Percentiles rank a stretch among this genome's conserved stretches.
phyloP scores from a whole-genome alignment of 441 rosid genomes.

The Raphanus hybrid region DNA sequence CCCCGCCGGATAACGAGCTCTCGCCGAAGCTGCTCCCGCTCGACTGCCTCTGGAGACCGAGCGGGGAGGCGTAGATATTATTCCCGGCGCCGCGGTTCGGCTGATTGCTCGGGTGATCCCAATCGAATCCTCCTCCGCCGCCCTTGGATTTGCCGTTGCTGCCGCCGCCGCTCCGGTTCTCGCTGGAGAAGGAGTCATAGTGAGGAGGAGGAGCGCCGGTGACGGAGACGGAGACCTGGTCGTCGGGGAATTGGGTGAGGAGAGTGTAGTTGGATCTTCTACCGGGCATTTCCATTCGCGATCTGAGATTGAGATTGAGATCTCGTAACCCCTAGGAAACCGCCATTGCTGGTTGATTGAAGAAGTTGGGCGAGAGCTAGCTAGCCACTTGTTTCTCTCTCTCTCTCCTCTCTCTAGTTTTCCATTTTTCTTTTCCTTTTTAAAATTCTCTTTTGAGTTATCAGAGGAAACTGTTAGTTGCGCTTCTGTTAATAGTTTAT shows the following conservation, averaged over 20 bases:
- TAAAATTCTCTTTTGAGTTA: not conserved
- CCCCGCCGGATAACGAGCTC: conserved; percentile 95
- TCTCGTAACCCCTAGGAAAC: conserved; percentile 48
- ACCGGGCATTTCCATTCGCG: conserved; percentile 74
- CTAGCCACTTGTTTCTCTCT: conserved; percentile 40
- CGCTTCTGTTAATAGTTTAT: conserved; percentile 41
- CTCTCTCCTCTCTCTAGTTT: conserved; percentile 37
- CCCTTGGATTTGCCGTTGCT: conserved; percentile 49
- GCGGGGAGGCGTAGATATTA: conserved; percentile 54
- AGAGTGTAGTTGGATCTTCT: conserved; percentile 90
- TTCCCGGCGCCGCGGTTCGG: conserved; percentile 59
- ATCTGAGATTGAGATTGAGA: conserved; percentile 21
- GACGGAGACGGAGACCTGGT: conserved; percentile 52
- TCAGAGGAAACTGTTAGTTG: conserved; percentile 43
- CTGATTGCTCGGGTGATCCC: conserved; percentile 65
- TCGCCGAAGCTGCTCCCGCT: conserved; percentile 98
- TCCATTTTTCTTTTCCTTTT: not conserved
- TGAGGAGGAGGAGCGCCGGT: conserved; percentile 53
- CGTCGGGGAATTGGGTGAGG: conserved; percentile 78
- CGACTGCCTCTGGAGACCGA: conserved; percentile 87
- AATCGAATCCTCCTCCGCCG: conserved; percentile 56
- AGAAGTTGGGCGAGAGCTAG: conserved; percentile 40
- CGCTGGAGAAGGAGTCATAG: conserved; percentile 69
- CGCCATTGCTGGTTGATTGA: conserved; percentile 49
- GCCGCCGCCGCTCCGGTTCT: conserved; percentile 42